These are phyloP conservation scores for Curvularia spicifera DNA, from an alignment of 2,329 filamentous ascomycete species.

Conservation along the genomic window DNA sequence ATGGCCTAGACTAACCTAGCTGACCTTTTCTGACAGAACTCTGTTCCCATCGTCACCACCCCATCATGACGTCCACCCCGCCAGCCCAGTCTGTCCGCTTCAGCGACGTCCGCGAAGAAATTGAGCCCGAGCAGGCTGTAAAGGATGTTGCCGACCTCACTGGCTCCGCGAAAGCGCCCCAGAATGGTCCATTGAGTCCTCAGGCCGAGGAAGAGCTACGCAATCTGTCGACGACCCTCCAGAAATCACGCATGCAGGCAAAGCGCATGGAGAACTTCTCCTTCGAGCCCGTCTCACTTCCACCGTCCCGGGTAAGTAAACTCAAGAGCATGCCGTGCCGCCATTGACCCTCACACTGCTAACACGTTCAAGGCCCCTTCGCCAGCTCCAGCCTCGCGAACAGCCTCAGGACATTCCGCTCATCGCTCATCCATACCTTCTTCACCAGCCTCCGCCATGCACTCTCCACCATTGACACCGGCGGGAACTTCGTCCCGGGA, in stretches of 20 bases:
- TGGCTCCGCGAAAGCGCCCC: conserved; percentile 24
- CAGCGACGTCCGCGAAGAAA: conserved; percentile 49
- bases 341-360: conserved; percentile 23
- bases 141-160: conserved; percentile 44
- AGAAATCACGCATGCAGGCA: conserved; percentile 78
- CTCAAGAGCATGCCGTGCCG: conserved; percentile 3
- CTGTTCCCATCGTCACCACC: conserved; percentile 9
- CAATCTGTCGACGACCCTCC: conserved; percentile 73
- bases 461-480: conserved; percentile 89
- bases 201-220: conserved; percentile 69
- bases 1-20: conserved; percentile 21
- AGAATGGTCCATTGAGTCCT: conserved; percentile 44
- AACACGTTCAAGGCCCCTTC: conserved; percentile 56
- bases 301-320: conserved; percentile 75
- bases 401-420: conserved; percentile 58
- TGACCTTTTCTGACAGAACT: conserved; percentile 19
- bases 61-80: conserved; percentile 37
- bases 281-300: conserved; percentile 89
- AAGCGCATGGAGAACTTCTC: conserved; percentile 83
- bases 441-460: conserved; percentile 72
- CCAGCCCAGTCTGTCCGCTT: conserved; percentile 48
- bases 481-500: conserved; percentile 73
- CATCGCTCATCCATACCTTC: conserved; percentile 62
- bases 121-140: conserved; percentile 44
- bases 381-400: conserved; percentile 53